Evolutionary conservation across 768 basidiomycete genomes (phyloP).

Genomic region (Tricholoma matsutake): DNA sequence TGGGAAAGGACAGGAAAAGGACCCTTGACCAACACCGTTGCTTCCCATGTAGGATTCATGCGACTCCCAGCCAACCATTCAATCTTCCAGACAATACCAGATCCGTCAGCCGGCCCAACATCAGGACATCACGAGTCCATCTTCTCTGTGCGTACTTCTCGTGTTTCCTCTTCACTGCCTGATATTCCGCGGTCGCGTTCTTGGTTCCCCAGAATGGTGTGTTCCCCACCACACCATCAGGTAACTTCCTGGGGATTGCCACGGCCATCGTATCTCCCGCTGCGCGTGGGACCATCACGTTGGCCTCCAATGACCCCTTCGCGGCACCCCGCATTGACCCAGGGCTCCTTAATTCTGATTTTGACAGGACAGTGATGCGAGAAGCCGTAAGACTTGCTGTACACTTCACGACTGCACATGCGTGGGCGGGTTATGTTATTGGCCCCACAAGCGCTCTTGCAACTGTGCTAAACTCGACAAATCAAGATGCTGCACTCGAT

Average conservation of each 20-base stretch:
- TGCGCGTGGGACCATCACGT: constrained; percentile 9
- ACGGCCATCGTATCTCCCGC: constrained; percentile 16
- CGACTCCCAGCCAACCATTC: constrained; percentile 10
- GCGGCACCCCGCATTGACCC: constrained; percentile 16
- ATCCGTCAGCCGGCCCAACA: constrained; percentile 22
- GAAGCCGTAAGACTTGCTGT: constrained; percentile 15
- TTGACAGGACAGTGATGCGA: constrained; percentile 13
- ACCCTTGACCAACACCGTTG: constrained; percentile 20
- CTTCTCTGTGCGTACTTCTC: constrained; percentile 9
- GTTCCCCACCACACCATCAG: constrained; percentile 10
- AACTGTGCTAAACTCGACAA: constrained; percentile 4
- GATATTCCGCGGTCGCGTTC: neutral
- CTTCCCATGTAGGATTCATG: constrained; percentile 16
- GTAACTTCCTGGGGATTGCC: constrained; percentile 13
- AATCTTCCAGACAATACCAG: constrained; percentile 10
- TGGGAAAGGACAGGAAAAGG: constrained; percentile 25
- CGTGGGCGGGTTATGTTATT: constrained; percentile 13
- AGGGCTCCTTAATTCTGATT: constrained; percentile 10
- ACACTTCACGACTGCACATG: constrained; percentile 10
- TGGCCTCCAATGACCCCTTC: constrained; percentile 10
- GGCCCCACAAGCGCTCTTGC: constrained; percentile 9
- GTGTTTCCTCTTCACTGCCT: neutral
- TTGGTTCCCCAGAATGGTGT: constrained; percentile 10
- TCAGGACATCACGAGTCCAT: constrained; percentile 25
- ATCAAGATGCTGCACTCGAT: neutral